Evolutionary conservation across 2,329 filamentous ascomycete species (phyloP).

Genomic region (Bertia moriformis): DNA sequence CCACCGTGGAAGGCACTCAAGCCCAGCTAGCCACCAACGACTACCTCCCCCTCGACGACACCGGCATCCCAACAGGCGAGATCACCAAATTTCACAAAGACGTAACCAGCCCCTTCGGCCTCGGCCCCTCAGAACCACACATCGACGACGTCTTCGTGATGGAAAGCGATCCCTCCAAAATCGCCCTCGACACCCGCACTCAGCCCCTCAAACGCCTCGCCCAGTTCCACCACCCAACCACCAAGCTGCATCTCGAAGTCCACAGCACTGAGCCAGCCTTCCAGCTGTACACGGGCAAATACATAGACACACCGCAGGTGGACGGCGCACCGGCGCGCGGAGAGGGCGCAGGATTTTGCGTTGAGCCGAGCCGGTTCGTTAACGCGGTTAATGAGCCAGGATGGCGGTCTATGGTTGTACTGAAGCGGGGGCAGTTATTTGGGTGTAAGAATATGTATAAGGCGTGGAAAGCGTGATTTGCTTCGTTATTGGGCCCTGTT

Average conservation of each 20-base stretch:
- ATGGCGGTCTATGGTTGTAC: slow-evolving; percentile 64
- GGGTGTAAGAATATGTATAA: slow-evolving; percentile 72
- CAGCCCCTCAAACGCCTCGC: slow-evolving; percentile 53
- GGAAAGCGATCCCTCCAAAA: slow-evolving; percentile 29
- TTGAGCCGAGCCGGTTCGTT: slow-evolving; percentile 82
- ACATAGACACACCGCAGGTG: slow-evolving; percentile 61
- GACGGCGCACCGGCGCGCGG: slow-evolving; percentile 48
- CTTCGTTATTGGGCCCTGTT: no score
- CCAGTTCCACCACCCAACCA: slow-evolving; percentile 58
- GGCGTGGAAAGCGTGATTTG: slow-evolving; percentile 57
- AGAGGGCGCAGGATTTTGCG: slow-evolving; percentile 66
- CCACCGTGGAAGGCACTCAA: slow-evolving; percentile 47
- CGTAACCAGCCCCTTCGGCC: slow-evolving; percentile 52
- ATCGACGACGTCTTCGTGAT: slow-evolving; percentile 87
- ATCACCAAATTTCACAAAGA: slow-evolving; percentile 53
- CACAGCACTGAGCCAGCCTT: slow-evolving; percentile 87
- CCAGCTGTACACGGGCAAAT: slow-evolving; percentile 89
- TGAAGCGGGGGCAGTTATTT: slow-evolving; percentile 76
- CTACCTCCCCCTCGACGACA: slow-evolving; percentile 61
- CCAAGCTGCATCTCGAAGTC: slow-evolving; percentile 70
- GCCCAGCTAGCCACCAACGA: slow-evolving; percentile 40
- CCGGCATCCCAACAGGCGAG: slow-evolving; percentile 58
- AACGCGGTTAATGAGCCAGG: slow-evolving; percentile 72
- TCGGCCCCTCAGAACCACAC: slow-evolving; percentile 57
- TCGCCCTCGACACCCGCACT: slow-evolving; percentile 33